These are phyloP conservation scores for Spizellomyces punctatus DNA, from an alignment of 192 early-diverging fungal species.

Conservation along the genomic window DNA sequence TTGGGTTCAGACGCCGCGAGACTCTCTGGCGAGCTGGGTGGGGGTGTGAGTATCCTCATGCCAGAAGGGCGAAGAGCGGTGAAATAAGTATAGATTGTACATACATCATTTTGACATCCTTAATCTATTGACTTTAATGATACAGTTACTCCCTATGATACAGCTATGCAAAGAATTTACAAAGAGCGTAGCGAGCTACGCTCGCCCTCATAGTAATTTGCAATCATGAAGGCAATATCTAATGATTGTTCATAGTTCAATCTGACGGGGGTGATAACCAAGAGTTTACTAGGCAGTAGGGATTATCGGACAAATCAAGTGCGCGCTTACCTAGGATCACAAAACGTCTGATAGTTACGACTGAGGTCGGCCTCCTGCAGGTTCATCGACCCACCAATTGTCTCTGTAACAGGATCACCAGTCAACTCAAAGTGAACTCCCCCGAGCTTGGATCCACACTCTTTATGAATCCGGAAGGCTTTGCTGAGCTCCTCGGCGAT, in stretches of 20 bases:
- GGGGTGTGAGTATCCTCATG: not conserved
- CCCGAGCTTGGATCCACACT: slow-evolving; percentile 70
- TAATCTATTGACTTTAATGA: too few species aligned
- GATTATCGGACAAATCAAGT: not conserved
- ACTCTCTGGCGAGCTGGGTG: not conserved
- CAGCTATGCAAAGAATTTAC: not conserved
- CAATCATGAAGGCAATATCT: slow-evolving; percentile 96
- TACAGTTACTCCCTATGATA: too few species aligned
- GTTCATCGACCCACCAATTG: slow-evolving; percentile 98
- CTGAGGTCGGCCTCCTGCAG: slow-evolving; percentile 77
- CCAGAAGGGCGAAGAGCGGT: too few species aligned
- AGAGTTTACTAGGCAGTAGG: not conserved
- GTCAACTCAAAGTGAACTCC: slow-evolving; percentile 98
- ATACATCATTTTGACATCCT: too few species aligned
- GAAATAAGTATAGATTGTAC: too few species aligned
- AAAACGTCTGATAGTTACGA: slow-evolving; percentile 93
- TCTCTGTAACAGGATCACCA: slow-evolving; percentile 91
- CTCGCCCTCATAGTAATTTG: slow-evolving; percentile 66
- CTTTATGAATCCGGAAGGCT: slow-evolving; percentile 82
- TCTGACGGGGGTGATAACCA: slow-evolving; percentile 25
- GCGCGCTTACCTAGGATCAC: slow-evolving; percentile 76
- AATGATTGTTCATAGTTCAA: slow-evolving; percentile 97
- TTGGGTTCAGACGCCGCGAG: not conserved
- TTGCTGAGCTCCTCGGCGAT: slow-evolving; percentile 86
- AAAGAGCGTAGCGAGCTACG: slow-evolving; percentile 4